phyloP scores from a whole-genome alignment of 345 rosid genomes.

The Hibiscus mutabilis region DNA sequence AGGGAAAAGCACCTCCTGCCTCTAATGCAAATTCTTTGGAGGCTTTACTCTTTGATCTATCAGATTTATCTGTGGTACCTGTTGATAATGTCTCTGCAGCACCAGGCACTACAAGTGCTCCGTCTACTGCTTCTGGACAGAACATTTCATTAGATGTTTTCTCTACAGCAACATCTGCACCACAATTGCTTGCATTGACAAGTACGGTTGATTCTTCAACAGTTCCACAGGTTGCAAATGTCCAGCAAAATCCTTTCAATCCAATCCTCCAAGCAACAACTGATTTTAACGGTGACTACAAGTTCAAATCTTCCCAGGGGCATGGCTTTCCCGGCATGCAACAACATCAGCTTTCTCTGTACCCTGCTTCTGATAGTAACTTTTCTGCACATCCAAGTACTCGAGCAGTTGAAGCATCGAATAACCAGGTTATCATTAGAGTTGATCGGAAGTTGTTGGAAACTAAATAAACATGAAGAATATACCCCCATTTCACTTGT shows the following conservation, averaged over 20 bases:
- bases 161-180: background rate
- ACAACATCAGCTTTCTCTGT: background rate
- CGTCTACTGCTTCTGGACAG: slow-evolving; percentile 8
- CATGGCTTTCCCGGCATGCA: background rate
- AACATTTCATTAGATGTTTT: background rate
- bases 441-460: background rate
- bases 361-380: background rate
- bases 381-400: background rate
- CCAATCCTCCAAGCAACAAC: background rate
- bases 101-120: background rate
- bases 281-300: background rate
- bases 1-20: background rate
- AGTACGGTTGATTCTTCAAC: background rate
- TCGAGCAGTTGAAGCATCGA: background rate
- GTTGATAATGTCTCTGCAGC: background rate
- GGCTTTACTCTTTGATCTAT: slow-evolving; percentile 6
- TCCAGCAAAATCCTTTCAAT: background rate
- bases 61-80: background rate
- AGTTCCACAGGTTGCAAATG: background rate
- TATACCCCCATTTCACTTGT: slow-evolving; percentile 2
- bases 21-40: background rate
- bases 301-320: background rate
- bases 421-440: background rate
- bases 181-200: background rate
- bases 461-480: background rate